Conservation (phyloP, 2,329 filamentous ascomycete species). For the Penicillium sp. region DNA sequence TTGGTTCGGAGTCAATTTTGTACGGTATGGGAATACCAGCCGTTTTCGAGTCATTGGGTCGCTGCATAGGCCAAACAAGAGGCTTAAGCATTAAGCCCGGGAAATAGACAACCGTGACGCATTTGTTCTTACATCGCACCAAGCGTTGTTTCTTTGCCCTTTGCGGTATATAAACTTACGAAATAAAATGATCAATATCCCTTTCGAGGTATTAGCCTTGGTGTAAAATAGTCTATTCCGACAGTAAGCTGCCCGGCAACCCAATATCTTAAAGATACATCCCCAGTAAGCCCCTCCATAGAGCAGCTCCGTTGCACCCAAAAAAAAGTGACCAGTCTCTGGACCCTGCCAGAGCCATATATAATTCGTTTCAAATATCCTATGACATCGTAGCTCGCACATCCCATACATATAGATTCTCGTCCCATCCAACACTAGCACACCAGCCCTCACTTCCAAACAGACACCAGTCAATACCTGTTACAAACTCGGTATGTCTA, state of each 20-base stretch:
- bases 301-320: no score
- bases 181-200: conserved; percentile 21
- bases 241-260: neutral
- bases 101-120: neutral
- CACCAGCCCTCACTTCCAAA: conserved; percentile 96
- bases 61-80: neutral
- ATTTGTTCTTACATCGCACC: neutral
- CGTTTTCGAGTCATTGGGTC: neutral
- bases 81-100: neutral
- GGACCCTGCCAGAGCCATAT: conserved; percentile 17
- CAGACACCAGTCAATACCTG: conserved; percentile 95
- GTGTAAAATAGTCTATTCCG: no score
- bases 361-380: neutral
- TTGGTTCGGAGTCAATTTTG: neutral
- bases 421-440: conserved; percentile 91
- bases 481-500: conserved; percentile 90
- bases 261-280: neutral
- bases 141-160: conserved; percentile 2
- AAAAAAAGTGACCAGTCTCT: neutral
- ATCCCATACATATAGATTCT: conserved; percentile 89
- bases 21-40: neutral
- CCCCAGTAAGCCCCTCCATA: neutral
- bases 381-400: conserved; percentile 63
- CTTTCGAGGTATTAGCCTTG: neutral
- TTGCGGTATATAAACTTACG: conserved; percentile 18